Evolutionary conservation across 176 grass and related monocot genomes (phyloP), one percentile per base, ranked within the genome.

Genomic region (Avena sativa): DNA sequence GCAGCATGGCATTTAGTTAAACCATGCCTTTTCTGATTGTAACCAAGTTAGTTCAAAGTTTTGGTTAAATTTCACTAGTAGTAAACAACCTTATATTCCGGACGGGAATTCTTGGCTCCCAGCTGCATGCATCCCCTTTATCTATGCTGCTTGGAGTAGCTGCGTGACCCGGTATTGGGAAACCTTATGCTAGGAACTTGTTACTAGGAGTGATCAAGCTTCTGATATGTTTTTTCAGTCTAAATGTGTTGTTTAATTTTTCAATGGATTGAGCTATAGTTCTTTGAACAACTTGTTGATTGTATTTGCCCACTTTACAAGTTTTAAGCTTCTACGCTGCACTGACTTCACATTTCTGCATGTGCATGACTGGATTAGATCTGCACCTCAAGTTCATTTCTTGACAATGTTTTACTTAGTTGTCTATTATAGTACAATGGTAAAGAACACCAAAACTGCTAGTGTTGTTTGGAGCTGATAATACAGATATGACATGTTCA

Each of bases 231-330:
- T 21, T 20, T 20, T 17, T 43, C 0, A 3, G 3, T 19, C 10
- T 12, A 71, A 17, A 9, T 19, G 16, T 46, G 69, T 71, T 12
- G 16, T 71, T 40, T 40, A 71, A 44, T 71, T 19, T 20, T 71
- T 1, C 0, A 0, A 36, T 71, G 9, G 36, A 46, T 30, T 46
- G 19, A 21, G 4, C 2, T 71, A 9, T 71, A n/a, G 43, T 44
- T n/a, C 68, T 71, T 71, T 71, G 34, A 43, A 44, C 68, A 46
- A 46, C 68, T 11, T 44, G 68, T 71, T 71, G 8, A 38, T 71
- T 46, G 68, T 44, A 38, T 71, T 3, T 71, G 4, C 44, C 38
- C 17, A 21, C 0, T n/a, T 19, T 9, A 71, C 67, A 5, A 43
- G 1, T 20, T 71, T 19, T 71, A 43, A 43, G 34, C 34, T 20